These are phyloP conservation scores for Pavlovales sp. DNA, from an alignment of 208 protist genomes.

Conservation along the genomic window DNA sequence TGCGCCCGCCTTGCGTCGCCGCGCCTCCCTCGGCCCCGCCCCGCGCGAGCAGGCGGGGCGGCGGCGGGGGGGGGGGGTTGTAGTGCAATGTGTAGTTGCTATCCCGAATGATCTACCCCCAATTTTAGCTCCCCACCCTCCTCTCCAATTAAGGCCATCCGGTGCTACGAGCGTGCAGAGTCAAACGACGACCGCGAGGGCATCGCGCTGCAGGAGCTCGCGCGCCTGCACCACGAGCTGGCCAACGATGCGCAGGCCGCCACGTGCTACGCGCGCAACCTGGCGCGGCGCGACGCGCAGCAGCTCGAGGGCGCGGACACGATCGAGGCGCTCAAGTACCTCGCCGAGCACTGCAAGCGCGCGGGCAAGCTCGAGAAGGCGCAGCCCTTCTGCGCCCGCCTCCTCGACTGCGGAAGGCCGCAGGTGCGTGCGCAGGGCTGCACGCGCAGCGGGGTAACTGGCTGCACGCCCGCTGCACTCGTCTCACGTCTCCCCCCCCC, in stretches of 20 bases:
- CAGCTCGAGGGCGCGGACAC: constrained; percentile 55
- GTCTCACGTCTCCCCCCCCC: no score
- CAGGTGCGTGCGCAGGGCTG: neutral
- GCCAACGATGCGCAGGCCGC: constrained; percentile 59
- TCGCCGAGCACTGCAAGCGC: constrained; percentile 43
- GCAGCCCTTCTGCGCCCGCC: constrained; percentile 37
- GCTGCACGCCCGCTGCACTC: neutral
- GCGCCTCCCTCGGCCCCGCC: neutral
- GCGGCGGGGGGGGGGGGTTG: no score
- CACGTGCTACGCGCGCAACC: constrained; percentile 53
- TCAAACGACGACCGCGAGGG: constrained; percentile 49
- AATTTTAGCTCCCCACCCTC: no score
- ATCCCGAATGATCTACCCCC: no score
- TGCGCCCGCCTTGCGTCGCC: no score
- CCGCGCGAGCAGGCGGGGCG: no score
- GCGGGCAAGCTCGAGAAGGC: constrained; percentile 34
- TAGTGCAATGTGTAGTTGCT: no score
- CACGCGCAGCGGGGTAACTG: no score
- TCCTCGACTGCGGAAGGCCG: constrained; percentile 42
- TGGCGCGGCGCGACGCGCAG: constrained; percentile 47
- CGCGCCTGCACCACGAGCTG: constrained; percentile 57
- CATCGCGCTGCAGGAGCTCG: constrained; percentile 60
- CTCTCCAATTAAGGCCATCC: no score
- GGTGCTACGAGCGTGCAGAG: constrained; percentile 68
- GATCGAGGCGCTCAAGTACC: constrained; percentile 56